Base-by-base conservation (phyloP, 2,329 filamentous ascomycete genomes). In the Aspergillus pseudoglaucus region DNA sequence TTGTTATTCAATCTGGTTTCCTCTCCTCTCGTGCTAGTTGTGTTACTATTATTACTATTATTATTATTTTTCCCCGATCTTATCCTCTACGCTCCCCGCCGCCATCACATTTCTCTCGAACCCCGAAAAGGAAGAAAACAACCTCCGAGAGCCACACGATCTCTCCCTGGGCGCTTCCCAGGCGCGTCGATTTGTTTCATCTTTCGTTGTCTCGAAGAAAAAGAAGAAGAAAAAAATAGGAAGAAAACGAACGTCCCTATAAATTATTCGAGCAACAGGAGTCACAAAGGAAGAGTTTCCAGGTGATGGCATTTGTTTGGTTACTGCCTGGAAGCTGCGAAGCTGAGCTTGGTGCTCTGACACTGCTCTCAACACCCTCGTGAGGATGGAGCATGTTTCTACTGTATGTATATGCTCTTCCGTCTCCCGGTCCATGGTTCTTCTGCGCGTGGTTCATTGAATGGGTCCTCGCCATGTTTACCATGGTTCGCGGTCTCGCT, bases 321-420 rank as follows among this genome's bases (percentile, higher is more conserved):
- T 39, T 14, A 12, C 37, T 39, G 8, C 15, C 10, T 39, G 37
- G 44, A 61, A 59, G 58, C 57, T 58, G 53, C 56, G 59, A 56
- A 63, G 59, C 56, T 62, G 56, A 64, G 55, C 57, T 63, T 56
- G 50, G 57, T 59, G 60, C 57, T 50, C 55, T 59, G 54, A 54
- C 54, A 57, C 62, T 60, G 50, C 58, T 53, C 54, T 57, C 56
- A 48, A 56, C 54, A 48, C 53, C 49, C 55, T 59, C 53, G 17
- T 62, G 58, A 67, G 56, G 49, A 68, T 69, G 64, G 66, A 71
- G 60, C 67, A 70, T 65, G 58, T 70, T 55, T 68, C 67, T 53
- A 68, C 66, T 47, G 68, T 71, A 60, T 63, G 62, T 39, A 23
- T 39, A 20, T 25, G 40, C 35, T 42, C 41, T 46, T 47, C 38